Evolutionary conservation across 108 stramenopile species (phyloP).

Genomic region (Nitzschia sp.): DNA sequence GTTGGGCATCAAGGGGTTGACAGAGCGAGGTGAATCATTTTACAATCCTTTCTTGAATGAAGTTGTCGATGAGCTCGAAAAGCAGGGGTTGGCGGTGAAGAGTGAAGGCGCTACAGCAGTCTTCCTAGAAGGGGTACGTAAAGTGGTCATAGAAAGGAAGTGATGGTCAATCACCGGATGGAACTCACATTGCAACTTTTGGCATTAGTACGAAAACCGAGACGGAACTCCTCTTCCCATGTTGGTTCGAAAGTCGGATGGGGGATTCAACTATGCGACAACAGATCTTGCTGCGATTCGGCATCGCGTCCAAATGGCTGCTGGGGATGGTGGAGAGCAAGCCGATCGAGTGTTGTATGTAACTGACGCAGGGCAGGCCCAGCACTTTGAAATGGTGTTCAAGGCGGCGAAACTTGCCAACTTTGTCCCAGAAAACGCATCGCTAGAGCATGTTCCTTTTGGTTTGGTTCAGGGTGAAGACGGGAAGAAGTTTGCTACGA

Average conservation of each 20-base stretch:
- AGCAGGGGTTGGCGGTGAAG: constrained; percentile 71
- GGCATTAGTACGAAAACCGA: constrained; percentile 61
- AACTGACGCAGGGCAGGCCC: constrained; percentile 95
- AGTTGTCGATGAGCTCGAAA: constrained; percentile 83
- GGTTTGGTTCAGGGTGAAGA: constrained; percentile 99
- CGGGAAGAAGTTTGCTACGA: constrained; percentile 97
- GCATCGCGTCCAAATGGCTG: constrained; percentile 73
- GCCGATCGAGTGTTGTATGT: constrained; percentile 92
- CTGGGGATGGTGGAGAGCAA: constrained; percentile 68
- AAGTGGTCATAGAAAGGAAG: too few relatives aligned
- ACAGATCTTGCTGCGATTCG: constrained; percentile 97
- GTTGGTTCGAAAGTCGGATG: constrained; percentile 95
- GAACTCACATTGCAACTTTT: background rate
- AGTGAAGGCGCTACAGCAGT: constrained; percentile 90
- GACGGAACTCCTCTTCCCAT: constrained; percentile 89
- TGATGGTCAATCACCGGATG: too few relatives aligned
- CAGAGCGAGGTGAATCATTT: constrained; percentile 94
- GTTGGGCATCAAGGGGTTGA: constrained; percentile 71
- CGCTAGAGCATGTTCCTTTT: constrained; percentile 96
- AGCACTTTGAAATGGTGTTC: constrained; percentile 96
- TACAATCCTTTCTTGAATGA: constrained; percentile 92
- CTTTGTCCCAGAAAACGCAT: constrained; percentile 61
- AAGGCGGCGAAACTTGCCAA: constrained; percentile 85
- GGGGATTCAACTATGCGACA: constrained; percentile 97
- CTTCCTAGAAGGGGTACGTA: constrained; percentile 80